These are phyloP conservation scores for Phoma sp. DNA, from an alignment of 2,329 filamentous ascomycete genomes.

Conservation along the genomic window DNA sequence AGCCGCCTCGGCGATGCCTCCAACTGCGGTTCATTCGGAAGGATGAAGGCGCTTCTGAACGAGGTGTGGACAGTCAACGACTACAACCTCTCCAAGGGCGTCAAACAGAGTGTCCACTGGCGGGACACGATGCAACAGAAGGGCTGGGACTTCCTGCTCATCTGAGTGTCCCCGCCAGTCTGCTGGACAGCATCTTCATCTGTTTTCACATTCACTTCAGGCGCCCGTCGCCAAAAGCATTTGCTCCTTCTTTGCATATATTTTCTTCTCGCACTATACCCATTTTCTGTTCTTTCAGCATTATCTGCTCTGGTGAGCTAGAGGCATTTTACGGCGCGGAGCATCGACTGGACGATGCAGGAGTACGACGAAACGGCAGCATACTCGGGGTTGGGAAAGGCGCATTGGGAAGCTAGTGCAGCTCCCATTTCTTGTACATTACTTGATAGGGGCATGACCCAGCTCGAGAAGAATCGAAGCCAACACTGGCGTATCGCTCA, in stretches of 20 bases:
- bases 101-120: conserved; percentile 82
- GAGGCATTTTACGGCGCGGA: conserved; percentile 32
- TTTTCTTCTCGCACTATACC: conserved; percentile 50
- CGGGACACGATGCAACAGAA: conserved; percentile 91
- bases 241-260: conserved; percentile 48
- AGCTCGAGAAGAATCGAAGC: conserved; percentile 31
- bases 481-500: conserved; percentile 39
- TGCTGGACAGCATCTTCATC: conserved; percentile 50
- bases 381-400: conserved; percentile 18
- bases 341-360: conserved; percentile 37
- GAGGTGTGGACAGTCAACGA: conserved; percentile 84
- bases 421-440: conserved; percentile 44
- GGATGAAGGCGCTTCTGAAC: conserved; percentile 77
- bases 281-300: conserved; percentile 49
- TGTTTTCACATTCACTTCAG: conserved; percentile 28
- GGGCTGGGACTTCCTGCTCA: conserved; percentile 90
- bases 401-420: conserved; percentile 45
- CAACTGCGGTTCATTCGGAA: conserved; percentile 83
- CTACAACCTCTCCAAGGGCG: conserved; percentile 60
- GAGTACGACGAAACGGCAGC: conserved; percentile 20
- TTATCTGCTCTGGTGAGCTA: conserved; percentile 29
- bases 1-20: conserved; percentile 78
- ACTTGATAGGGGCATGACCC: conserved; percentile 29
- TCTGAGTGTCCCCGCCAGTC: conserved; percentile 59
- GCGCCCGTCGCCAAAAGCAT: conserved; percentile 32